Evolutionary conservation across 768 basidiomycete genomes (phyloP).

Genomic region (Mycena crocata): DNA sequence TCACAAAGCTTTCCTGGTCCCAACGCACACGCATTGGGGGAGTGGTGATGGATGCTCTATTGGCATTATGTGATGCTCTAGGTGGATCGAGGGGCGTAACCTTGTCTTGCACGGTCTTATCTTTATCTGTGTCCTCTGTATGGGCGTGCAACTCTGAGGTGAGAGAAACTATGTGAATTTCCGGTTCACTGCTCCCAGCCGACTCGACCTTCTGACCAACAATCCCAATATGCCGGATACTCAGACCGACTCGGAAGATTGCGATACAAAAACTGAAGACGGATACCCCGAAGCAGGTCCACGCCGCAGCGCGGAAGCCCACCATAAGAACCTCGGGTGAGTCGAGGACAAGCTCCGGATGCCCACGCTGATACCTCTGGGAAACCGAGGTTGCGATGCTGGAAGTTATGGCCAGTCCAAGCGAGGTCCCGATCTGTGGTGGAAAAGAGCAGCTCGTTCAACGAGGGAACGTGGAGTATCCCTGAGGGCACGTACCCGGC

Average conservation of each 20-base stretch:
- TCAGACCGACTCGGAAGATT: constrained; percentile 30
- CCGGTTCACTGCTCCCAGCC: constrained; percentile 2
- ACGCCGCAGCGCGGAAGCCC: constrained; percentile 48
- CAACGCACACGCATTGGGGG: no score
- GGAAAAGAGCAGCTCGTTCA: not conserved
- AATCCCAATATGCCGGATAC: no score
- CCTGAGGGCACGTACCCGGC: constrained; percentile 32
- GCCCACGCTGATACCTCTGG: not conserved
- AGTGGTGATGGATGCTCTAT: no score
- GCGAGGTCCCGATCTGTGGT: constrained; percentile 47
- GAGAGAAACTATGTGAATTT: not conserved
- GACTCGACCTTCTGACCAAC: constrained; percentile 32
- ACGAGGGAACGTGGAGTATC: not conserved
- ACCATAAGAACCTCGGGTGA: constrained; percentile 47
- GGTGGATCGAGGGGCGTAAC: no score
- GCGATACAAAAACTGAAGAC: constrained; percentile 29
- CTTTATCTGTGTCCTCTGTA: no score
- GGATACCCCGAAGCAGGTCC: constrained; percentile 35
- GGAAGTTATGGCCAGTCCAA: constrained; percentile 47
- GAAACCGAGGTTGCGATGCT: constrained; percentile 37
- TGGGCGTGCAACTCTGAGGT: no score
- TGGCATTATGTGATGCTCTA: no score
- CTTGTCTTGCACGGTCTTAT: no score
- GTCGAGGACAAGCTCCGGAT: constrained; percentile 1
- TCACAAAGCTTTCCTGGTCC: no score